phyloP scores from a whole-genome alignment of 2,329 filamentous ascomycete genomes.

The Ascochyta clinopodiicola region DNA sequence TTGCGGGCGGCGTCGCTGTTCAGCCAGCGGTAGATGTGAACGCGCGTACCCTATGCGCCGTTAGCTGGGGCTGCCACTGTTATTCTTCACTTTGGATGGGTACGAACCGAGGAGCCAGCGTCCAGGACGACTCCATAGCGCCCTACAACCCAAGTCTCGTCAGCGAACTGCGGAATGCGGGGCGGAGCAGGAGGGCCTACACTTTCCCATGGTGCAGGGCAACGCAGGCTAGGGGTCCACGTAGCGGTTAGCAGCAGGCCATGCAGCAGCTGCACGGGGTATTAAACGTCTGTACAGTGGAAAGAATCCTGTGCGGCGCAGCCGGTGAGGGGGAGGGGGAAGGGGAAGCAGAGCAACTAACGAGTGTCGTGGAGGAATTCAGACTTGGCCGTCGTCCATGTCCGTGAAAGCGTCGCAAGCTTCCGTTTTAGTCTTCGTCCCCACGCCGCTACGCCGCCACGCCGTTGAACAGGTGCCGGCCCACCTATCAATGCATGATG shows the following conservation, averaged over 20 bases:
- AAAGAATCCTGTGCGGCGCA: slow-evolving; percentile 4
- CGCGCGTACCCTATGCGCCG: slow-evolving; percentile 72
- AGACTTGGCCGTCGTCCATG: background rate
- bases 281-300: slow-evolving; percentile 1
- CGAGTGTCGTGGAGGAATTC: slow-evolving; percentile 9
- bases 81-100: background rate
- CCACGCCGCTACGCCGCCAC: background rate
- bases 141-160: slow-evolving; percentile 51
- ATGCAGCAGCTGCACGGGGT: slow-evolving; percentile 33
- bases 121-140: slow-evolving; percentile 94
- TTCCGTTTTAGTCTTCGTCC: slow-evolving; percentile 6
- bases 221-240: slow-evolving; percentile 12
- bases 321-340: slow-evolving; percentile 2
- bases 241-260: slow-evolving; percentile 26
- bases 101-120: slow-evolving; percentile 85
- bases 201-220: slow-evolving; percentile 51
- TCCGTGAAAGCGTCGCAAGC: background rate
- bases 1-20: slow-evolving; percentile 72
- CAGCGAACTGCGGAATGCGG: slow-evolving; percentile 24
- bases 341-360: background rate
- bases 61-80: slow-evolving; percentile 22
- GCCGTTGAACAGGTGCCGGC: slow-evolving; percentile 2
- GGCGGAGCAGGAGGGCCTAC: slow-evolving; percentile 39
- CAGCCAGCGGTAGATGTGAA: slow-evolving; percentile 94
- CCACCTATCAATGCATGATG: background rate